Evolutionary conservation across 257 asterid genomes (phyloP).

Genomic region (Capsicum pubescens): DNA sequence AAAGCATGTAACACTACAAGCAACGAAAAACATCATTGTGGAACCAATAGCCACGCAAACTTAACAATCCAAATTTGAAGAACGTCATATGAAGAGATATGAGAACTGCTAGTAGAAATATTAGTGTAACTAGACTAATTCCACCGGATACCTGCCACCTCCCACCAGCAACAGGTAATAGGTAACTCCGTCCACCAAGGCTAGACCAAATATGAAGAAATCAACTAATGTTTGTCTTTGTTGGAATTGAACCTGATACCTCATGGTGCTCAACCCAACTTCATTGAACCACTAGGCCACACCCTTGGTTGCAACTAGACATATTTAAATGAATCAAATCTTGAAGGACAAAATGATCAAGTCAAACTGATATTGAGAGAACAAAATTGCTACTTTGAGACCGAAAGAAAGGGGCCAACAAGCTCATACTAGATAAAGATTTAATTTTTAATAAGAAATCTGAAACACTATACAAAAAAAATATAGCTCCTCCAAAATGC

Average conservation of each 20-base stretch:
- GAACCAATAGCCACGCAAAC: neutral
- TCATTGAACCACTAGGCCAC: no score
- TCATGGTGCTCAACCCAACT: no score
- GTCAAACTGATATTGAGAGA: neutral
- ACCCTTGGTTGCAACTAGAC: neutral
- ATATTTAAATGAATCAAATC: neutral
- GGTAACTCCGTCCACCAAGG: no score
- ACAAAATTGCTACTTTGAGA: conserved; percentile 7
- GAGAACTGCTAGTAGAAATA: neutral
- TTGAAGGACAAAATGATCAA: neutral
- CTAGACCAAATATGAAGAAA: no score
- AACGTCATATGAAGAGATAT: neutral
- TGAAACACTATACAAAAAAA: neutral
- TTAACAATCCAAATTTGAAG: conserved; percentile 8
- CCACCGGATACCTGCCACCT: no score
- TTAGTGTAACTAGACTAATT: neutral
- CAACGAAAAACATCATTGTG: neutral
- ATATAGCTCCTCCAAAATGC: neutral
- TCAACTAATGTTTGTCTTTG: no score
- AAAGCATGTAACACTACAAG: neutral
- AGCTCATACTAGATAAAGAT: neutral
- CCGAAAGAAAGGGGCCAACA: neutral
- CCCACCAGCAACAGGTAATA: no score
- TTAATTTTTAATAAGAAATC: neutral
- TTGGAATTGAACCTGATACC: no score